These are phyloP conservation scores for Rhynchosporium graminicola DNA, from an alignment of 2,329 filamentous ascomycete species.

Conservation along the genomic window DNA sequence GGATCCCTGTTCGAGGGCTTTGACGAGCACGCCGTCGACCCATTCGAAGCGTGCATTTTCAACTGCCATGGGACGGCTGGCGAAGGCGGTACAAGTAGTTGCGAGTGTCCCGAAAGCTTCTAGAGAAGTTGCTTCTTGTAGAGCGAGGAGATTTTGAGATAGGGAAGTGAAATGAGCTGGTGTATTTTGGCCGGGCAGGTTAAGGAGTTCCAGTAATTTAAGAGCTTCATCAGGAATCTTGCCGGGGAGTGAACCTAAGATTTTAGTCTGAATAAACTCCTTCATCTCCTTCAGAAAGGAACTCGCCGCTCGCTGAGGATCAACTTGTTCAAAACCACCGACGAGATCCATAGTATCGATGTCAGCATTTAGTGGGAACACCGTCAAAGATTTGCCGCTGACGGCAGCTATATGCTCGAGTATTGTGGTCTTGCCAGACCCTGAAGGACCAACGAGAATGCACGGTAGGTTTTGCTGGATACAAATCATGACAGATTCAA, in stretches of 20 bases:
- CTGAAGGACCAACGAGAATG: conserved; percentile 82
- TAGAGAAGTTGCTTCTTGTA: conserved; percentile 46
- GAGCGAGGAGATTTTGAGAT: conserved; percentile 39
- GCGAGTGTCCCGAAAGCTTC: conserved; percentile 34
- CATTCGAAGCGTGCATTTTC: conserved; percentile 87
- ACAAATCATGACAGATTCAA: conserved; percentile 87
- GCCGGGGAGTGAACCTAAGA: conserved; percentile 51
- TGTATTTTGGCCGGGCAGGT: conserved; percentile 30
- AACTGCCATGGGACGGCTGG: conserved; percentile 56
- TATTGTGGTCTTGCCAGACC: conserved; percentile 82
- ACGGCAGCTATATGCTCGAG: conserved; percentile 79
- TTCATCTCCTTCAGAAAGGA: conserved; percentile 56
- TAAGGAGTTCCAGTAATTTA: conserved; percentile 53
- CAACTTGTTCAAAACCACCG: conserved; percentile 93
- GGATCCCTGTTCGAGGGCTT: conserved; percentile 79
- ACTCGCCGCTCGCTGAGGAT: conserved; percentile 73
- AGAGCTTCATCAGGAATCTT: conserved; percentile 51
- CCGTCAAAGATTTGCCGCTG: conserved; percentile 73
- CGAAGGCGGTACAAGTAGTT: conserved; percentile 42
- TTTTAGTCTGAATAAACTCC: conserved; percentile 52
- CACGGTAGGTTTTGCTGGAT: conserved; percentile 85
- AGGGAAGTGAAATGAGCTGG: conserved; percentile 34
- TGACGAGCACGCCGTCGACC: conserved; percentile 90
- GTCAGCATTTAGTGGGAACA: conserved; percentile 89
- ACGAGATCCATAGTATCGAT: conserved; percentile 97